Percentiles rank a stretch among this genome's conserved stretches.
Evolutionary conservation across 495 filamentous ascomycete species (phyloP).

Genomic region (Apodospora peruviana): DNA sequence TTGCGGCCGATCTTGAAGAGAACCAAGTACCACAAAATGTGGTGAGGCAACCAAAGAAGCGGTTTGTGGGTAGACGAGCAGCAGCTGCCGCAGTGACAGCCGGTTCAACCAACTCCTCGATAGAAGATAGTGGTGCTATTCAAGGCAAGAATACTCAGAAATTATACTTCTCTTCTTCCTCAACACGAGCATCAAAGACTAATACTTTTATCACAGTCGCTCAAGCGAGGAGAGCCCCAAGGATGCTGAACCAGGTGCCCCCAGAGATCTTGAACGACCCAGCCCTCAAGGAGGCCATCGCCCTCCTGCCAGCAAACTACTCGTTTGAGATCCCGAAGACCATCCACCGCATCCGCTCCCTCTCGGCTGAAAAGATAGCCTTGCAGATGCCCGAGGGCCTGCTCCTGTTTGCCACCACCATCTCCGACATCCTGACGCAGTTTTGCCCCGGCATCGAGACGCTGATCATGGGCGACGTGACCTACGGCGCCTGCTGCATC

Average conservation of each 20-base stretch:
- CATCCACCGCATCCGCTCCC: constrained; percentile 83
- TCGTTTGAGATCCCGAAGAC: constrained; percentile 98
- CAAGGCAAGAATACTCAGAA: constrained; percentile 48
- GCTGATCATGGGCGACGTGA: constrained; percentile 98
- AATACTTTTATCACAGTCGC: constrained; percentile 28
- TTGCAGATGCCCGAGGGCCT: constrained; percentile 96
- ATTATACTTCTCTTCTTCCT: not conserved
- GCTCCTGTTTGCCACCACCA: constrained; percentile 92
- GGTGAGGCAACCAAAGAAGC: constrained; percentile 61
- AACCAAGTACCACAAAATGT: constrained; percentile 29
- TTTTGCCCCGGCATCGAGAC: constrained; percentile 92
- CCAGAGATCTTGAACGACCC: constrained; percentile 77
- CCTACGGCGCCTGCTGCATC: constrained; percentile 97
- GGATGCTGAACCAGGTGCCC: constrained; percentile 85
- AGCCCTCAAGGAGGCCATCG: constrained; percentile 84
- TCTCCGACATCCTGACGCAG: constrained; percentile 90
- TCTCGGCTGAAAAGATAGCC: constrained; percentile 71
- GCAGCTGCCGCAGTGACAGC: constrained; percentile 49
- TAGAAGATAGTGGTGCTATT: constrained; percentile 62
- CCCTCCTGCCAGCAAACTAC: constrained; percentile 86
- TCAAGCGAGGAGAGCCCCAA: constrained; percentile 61
- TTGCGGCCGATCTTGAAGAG: constrained; percentile 51
- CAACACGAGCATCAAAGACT: not conserved
- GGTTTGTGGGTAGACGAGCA: constrained; percentile 68
- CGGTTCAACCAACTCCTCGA: constrained; percentile 33